These are phyloP conservation scores for Trichocladium uniseriatum DNA, from an alignment of 495 filamentous ascomycete genomes.

Conservation along the genomic window DNA sequence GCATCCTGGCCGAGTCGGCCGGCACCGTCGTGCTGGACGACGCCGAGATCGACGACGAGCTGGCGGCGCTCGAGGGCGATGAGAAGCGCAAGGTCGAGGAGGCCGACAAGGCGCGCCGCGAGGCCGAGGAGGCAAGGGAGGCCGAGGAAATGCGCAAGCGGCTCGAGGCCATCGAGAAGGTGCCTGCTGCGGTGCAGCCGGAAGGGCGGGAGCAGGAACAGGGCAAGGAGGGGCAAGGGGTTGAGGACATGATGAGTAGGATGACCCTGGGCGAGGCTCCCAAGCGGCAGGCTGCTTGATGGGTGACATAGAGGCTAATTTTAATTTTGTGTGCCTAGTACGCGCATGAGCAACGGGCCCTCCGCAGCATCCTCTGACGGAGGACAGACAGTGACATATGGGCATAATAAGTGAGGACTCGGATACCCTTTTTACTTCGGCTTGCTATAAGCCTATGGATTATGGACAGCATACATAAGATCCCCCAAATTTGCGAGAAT, in stretches of 20 bases:
- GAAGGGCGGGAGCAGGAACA: conserved; percentile 15
- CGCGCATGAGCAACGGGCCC: neutral
- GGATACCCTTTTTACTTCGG: no score
- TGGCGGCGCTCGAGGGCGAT: conserved; percentile 63
- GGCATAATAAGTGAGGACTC: no score
- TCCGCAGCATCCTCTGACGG: no score
- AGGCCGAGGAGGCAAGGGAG: conserved; percentile 24
- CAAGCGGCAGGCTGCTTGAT: conserved; percentile 10
- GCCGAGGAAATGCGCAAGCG: conserved; percentile 24
- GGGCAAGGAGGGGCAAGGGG: conserved; percentile 15
- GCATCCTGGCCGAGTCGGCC: conserved; percentile 55
- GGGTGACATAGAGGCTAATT: conserved; percentile 7
- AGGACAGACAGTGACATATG: no score
- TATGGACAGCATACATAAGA: no score
- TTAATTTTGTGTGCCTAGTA: neutral
- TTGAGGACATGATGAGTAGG: conserved; percentile 25
- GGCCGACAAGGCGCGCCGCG: conserved; percentile 29
- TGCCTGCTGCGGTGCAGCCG: conserved; percentile 16
- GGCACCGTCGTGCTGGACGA: conserved; percentile 57
- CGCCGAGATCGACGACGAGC: conserved; percentile 77
- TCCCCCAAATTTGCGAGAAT: no score
- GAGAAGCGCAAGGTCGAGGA: conserved; percentile 51
- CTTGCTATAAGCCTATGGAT: no score
- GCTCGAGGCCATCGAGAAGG: conserved; percentile 33
- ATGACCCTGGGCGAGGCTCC: conserved; percentile 28